Base-by-base conservation (phyloP, 345 rosid genomes). In the Dimocarpus longan region DNA sequence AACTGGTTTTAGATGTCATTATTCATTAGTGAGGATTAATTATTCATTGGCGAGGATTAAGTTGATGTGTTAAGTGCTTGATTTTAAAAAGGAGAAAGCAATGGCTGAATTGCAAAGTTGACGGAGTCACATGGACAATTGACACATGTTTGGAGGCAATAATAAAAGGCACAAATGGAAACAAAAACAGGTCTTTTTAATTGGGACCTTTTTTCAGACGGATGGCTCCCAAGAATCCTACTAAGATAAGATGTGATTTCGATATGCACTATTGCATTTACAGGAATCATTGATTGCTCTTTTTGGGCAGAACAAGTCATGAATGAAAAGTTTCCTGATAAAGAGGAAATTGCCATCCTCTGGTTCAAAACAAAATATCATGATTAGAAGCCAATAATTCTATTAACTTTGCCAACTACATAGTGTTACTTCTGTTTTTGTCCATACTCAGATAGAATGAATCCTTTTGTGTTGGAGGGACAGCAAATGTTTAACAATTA, bases 361-460 rank as follows among this genome's bases (percentile, higher is more conserved):
- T 48, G 13, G 71, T 50, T 76, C 37, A 66, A 66, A 52, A 48
- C n/a, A 50, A 46, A 76, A 50, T 76, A 26, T 13, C 13, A 76
- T 76, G 64, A 76, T 76, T 76, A 32, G 50, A 19, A 13, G 48
- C 71, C 50, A 66, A 76, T 50, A 11, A 66, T 76, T 66, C 2
- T 50, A 66, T 19, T 37, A 8, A 32, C 44, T 46, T 74, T 2
- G 68, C 16, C 6, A 9, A 71, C 62, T 28, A 52, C 0, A 26
- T 52, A 9, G n/a, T 4, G 12, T 68, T n/a, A 16, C n/a, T 19
- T 19, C 48, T 68, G 56, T 70, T 52, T 32, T 60, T 73, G 76
- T 60, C 56, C 12, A n/a, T 65, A 57, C 13, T 21, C 28, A 42
- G 8, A 42, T 73, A 21, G 76, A 50, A 22, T 10, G 3, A 56